These are phyloP conservation scores for Delonix regia DNA, from an alignment of 306 rosid genomes.

Conservation along the genomic window DNA sequence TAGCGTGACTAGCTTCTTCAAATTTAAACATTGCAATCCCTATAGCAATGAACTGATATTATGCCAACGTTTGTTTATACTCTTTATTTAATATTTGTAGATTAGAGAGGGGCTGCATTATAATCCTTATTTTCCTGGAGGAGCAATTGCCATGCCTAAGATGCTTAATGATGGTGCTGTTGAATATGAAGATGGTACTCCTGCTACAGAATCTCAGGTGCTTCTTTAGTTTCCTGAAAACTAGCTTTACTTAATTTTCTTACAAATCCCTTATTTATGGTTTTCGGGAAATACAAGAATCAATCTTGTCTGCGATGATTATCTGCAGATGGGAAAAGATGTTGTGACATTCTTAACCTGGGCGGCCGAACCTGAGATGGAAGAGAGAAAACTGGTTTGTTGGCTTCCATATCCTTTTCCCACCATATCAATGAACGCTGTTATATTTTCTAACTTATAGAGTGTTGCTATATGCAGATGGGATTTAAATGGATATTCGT, in stretches of 20 bases:
- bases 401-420: constrained; percentile 21
- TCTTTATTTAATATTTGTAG: constrained; percentile 53
- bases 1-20: too few species aligned
- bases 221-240: neutral
- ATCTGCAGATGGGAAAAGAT: constrained; percentile 92
- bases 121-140: constrained; percentile 95
- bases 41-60: neutral
- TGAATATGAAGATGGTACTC: constrained; percentile 86
- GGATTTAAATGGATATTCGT: constrained; percentile 98
- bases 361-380: constrained; percentile 98
- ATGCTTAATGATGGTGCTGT: constrained; percentile 97
- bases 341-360: constrained; percentile 79
- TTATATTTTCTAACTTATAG: neutral
- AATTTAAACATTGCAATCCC: neutral
- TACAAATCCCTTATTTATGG: neutral
- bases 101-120: constrained; percentile 92
- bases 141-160: constrained; percentile 98
- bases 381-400: constrained; percentile 89
- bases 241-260: constrained; percentile 8
- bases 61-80: constrained; percentile 2
- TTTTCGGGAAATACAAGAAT: neutral
- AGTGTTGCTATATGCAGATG: constrained; percentile 61
- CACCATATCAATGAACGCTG: neutral
- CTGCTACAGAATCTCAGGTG: constrained; percentile 98
- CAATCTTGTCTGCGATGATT: neutral